Conservation (phyloP, 2,329 filamentous ascomycete species). For the Neurospora sp. region DNA sequence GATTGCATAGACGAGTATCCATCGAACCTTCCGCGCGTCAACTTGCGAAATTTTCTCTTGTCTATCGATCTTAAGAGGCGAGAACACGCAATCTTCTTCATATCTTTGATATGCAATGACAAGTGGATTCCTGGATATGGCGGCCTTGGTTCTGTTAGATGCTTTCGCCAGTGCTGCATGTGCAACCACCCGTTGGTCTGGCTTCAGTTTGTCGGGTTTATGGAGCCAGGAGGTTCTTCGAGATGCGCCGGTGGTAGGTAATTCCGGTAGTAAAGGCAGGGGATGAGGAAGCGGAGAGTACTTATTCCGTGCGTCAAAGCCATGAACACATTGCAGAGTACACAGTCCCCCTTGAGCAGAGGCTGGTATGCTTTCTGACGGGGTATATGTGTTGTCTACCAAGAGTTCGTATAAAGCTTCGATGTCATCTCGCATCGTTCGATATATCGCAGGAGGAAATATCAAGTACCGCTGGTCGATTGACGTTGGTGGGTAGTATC, state of each 20-base stretch:
- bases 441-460: constrained; percentile 49
- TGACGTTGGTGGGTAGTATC: constrained; percentile 58
- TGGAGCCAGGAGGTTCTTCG: constrained; percentile 33
- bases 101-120: constrained; percentile 61
- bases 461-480: constrained; percentile 30
- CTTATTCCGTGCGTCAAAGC: constrained; percentile 53
- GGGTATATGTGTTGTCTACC: constrained; percentile 49
- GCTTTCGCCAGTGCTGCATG: constrained; percentile 44
- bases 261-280: constrained; percentile 54
- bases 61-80: constrained; percentile 43
- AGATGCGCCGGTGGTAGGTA: constrained; percentile 15
- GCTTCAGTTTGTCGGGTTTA: constrained; percentile 30
- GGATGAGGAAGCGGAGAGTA: constrained; percentile 53
- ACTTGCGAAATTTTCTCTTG: constrained; percentile 45
- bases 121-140: constrained; percentile 39
- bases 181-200: constrained; percentile 37
- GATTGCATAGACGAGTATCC: constrained; percentile 65
- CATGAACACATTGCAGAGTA: constrained; percentile 55
- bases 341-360: constrained; percentile 58
- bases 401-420: constrained; percentile 60
- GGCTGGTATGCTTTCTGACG: constrained; percentile 38
- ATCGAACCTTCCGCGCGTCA: constrained; percentile 67
- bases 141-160: constrained; percentile 32
- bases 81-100: constrained; percentile 47
- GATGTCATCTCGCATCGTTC: constrained; percentile 59